Conservation (phyloP, 225 moss, liverwort and hornwort species). For the Antitrichia curtipendula region DNA sequence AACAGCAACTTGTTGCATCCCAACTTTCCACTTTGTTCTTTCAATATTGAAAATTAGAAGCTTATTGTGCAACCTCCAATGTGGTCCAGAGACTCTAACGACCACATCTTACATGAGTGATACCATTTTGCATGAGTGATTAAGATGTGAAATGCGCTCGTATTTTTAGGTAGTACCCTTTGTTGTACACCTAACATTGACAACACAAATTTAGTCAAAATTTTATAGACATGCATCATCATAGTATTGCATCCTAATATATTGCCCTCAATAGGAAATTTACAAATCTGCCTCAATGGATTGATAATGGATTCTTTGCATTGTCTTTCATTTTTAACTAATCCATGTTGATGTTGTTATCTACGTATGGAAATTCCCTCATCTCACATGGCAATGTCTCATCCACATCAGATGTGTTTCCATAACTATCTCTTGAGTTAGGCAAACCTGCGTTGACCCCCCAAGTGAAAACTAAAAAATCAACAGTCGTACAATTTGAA, state of each 20-base stretch:
- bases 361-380: too few relatives aligned
- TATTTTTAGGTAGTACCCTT: too few relatives aligned
- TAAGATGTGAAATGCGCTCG: accelerated
- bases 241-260: not conserved
- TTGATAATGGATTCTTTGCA: too few relatives aligned
- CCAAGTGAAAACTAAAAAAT: too few relatives aligned
- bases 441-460: too few relatives aligned
- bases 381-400: too few relatives aligned
- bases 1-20: not conserved
- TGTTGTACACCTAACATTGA: not conserved
- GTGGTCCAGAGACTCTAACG: not conserved
- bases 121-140: not conserved
- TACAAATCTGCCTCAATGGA: too few relatives aligned
- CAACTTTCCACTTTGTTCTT: not conserved
- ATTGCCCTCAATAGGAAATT: not conserved
- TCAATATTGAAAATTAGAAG: not conserved
- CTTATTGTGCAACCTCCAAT: not conserved
- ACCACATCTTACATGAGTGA: not conserved
- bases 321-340: too few relatives aligned
- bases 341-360: too few relatives aligned
- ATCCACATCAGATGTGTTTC: too few relatives aligned
- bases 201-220: not conserved
- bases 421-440: too few relatives aligned
- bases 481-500: too few relatives aligned
- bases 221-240: not conserved